Evolutionary conservation across 352 stramenopile genomes (phyloP), one percentile per base, ranked within the genome.

Genomic region (Globisporangium uncinulatum): DNA sequence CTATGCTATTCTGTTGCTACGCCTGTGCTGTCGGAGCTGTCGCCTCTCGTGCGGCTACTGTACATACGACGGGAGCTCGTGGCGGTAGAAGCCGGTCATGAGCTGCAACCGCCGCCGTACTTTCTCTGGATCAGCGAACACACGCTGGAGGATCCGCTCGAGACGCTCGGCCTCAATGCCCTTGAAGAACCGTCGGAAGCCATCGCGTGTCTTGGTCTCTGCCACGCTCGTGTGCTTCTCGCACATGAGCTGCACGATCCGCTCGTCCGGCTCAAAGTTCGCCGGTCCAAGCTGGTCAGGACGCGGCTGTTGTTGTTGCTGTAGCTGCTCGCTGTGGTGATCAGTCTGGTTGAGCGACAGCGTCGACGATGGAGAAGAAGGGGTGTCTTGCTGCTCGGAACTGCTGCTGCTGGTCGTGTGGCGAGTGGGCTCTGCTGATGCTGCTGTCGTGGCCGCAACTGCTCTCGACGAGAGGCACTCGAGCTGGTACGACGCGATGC

Each of bases 171-270:
- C 56, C 11, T 85, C 63, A 49, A 92, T 87, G 45, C 79, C 79
- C 20, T 61, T 58, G 49, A 92, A 89, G 59, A 74, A 92, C 4
- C 67, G 54, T 14, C 82, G 77, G 45, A 92, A 92, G 8, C 79
- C 76, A 11, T 92, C 79, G 21, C 79, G 79, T 0, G 77, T 89
- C 70, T 92, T 92, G 56, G 74, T 81, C 39, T 86, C 75, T 0
- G 57, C 51, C 1, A 77, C 63, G 32, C 39, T 49, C 19, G 56
- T 57, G 60, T 79, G 67, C 50, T 82, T 85, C 24, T 73, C 69
- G 57, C 66, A 76, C 57, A 92, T 65, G 44, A 71, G 63, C 51
- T 78, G 67, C 15, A 87, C 61, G 24, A 84, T 67, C n/a, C 70
- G 63, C 34, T 73, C 66, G 57, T 86, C 76, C 14, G 58, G 70